Evolutionary conservation across 2,329 filamentous ascomycete genomes (phyloP).

Genomic region (Penicillium sp.): DNA sequence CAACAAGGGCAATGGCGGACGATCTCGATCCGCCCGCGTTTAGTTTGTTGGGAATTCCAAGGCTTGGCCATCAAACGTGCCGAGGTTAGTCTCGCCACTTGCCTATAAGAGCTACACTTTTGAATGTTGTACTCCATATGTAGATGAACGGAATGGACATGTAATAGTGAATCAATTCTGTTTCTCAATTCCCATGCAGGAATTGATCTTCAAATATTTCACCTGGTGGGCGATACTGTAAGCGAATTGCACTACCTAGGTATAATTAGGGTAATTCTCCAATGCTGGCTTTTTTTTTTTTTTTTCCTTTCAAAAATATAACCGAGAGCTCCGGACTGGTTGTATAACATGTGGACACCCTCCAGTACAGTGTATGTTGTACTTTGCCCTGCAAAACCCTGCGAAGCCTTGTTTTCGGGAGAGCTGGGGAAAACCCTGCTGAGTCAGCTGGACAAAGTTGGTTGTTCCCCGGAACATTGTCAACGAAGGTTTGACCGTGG

Average conservation of each 20-base stretch:
- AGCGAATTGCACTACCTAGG: not conserved
- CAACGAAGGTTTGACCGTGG: not conserved
- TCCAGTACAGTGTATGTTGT: not conserved
- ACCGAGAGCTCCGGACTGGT: not conserved
- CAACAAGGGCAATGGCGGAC: constrained; percentile 6
- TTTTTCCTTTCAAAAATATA: not conserved
- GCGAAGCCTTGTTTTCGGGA: not conserved
- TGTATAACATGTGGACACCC: not conserved
- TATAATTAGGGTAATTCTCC: not conserved
- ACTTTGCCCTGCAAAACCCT: not conserved
- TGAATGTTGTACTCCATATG: too few relatives aligned
- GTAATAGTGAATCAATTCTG: not conserved
- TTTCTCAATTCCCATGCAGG: not conserved
- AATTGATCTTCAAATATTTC: not conserved
- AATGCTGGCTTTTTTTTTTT: not conserved
- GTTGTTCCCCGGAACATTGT: not conserved
- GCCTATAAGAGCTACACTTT: not conserved
- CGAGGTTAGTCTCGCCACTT: not conserved
- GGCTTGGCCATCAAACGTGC: not conserved
- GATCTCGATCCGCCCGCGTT: constrained; percentile 15
- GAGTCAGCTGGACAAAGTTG: not conserved
- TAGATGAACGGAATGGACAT: not conserved
- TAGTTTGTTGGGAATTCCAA: constrained; percentile 24
- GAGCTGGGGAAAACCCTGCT: not conserved
- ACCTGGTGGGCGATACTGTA: too few relatives aligned